Conservation (phyloP, 2,329 filamentous ascomycete species). For the Botrytis medusae region DNA sequence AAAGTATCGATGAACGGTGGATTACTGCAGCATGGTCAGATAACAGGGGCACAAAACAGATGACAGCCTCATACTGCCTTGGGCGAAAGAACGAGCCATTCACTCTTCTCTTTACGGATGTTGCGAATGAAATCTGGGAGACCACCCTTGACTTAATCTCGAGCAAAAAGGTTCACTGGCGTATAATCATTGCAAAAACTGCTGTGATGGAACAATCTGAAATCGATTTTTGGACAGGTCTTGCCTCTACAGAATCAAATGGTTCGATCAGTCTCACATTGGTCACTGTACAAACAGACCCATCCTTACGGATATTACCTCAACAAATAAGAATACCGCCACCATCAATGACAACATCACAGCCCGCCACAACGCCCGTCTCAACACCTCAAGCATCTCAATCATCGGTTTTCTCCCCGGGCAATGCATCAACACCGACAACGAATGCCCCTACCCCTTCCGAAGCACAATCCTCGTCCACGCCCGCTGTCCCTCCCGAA, state of each 20-base stretch:
- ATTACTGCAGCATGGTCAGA: constrained; percentile 80
- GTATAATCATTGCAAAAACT: constrained; percentile 71
- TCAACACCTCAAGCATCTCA: constrained; percentile 60
- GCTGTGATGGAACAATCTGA: constrained; percentile 68
- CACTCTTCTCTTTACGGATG: constrained; percentile 56
- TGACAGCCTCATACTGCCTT: constrained; percentile 71
- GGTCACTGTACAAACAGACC: constrained; percentile 64
- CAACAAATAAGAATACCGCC: constrained; percentile 51
- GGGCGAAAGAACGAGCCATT: constrained; percentile 55
- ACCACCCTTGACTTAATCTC: constrained; percentile 73
- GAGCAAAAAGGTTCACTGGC: constrained; percentile 71
- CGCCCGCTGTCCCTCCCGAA: constrained; percentile 47
- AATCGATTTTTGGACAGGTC: constrained; percentile 56
- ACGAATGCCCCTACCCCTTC: constrained; percentile 38
- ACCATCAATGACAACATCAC: constrained; percentile 44
- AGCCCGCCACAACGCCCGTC: constrained; percentile 57
- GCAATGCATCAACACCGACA: constrained; percentile 45
- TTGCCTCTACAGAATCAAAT: constrained; percentile 53
- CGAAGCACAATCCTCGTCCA: constrained; percentile 44
- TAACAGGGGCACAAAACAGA: constrained; percentile 70
- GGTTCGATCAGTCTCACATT: constrained; percentile 56
- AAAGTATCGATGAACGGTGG: constrained; percentile 75
- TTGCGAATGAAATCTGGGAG: constrained; percentile 76
- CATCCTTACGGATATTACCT: constrained; percentile 62
- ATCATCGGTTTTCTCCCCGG: constrained; percentile 57